phyloP scores from a whole-genome alignment of 495 filamentous ascomycete species.

The Podospora sp. region DNA sequence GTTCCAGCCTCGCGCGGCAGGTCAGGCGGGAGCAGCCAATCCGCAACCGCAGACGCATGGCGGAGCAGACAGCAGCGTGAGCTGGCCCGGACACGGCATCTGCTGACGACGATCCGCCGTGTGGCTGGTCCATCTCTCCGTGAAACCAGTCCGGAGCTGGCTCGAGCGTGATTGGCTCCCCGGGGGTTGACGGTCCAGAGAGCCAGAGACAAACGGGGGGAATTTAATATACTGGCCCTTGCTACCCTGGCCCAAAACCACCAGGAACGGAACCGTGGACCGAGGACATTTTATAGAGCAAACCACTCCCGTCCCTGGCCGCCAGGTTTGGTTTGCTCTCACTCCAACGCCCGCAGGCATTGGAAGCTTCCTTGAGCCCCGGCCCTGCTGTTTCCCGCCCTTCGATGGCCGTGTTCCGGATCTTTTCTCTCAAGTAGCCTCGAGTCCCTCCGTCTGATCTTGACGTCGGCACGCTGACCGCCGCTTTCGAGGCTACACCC shows the following conservation, averaged over 20 bases:
- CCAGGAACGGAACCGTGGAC: not conserved
- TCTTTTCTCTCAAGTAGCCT: not conserved
- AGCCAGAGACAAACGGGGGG: not conserved
- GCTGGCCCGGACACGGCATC: not conserved
- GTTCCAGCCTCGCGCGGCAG: slow-evolving; percentile 14
- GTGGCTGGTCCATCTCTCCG: not conserved
- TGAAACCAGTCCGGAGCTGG: slow-evolving; percentile 7
- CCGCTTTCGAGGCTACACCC: not conserved
- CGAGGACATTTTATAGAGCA: slow-evolving; percentile 3
- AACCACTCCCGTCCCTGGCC: not conserved
- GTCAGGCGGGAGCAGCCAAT: not conserved
- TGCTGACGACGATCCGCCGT: not conserved
- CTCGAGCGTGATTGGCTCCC: slow-evolving; percentile 9
- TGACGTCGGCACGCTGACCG: not conserved
- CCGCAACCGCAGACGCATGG: not conserved
- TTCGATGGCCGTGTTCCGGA: slow-evolving; percentile 1
- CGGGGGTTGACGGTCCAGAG: not conserved
- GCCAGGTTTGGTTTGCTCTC: slow-evolving; percentile 2
- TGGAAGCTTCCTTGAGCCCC: not conserved
- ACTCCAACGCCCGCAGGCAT: not conserved
- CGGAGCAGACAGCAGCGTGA: not conserved
- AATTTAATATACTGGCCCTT: slow-evolving; percentile 10
- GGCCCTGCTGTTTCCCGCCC: not conserved
- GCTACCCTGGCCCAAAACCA: not conserved
- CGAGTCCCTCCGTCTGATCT: not conserved